Percentiles rank a stretch among this genome's conserved stretches.
These are phyloP conservation scores for Colletotrichum simmondsii DNA, from an alignment of 2,329 filamentous ascomycete genomes.

Conservation along the genomic window DNA sequence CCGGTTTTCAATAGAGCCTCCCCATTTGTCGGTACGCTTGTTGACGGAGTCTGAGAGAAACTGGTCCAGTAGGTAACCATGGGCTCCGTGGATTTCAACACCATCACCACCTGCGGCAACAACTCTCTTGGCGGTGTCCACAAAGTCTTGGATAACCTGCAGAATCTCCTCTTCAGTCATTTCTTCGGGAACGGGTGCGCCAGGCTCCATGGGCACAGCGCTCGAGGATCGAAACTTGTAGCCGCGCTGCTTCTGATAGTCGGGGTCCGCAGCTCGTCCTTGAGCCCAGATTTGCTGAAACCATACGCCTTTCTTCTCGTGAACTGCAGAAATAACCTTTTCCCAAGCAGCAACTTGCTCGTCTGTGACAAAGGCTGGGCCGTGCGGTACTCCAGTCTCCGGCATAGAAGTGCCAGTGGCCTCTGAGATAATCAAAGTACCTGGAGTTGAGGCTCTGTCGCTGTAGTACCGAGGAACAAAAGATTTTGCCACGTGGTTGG, in stretches of 20 bases:
- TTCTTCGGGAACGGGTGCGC: constrained; percentile 57
- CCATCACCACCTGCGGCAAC: constrained; percentile 71
- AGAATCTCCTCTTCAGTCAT: constrained; percentile 72
- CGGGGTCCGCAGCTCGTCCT: constrained; percentile 25
- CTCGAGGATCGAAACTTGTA: constrained; percentile 22
- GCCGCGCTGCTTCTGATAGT: constrained; percentile 21
- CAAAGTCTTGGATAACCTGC: constrained; percentile 66
- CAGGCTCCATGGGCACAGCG: constrained; percentile 8
- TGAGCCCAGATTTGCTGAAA: constrained; percentile 37
- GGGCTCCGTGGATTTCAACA: constrained; percentile 65
- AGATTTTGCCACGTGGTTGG: constrained; percentile 26
- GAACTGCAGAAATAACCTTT: constrained; percentile 40
- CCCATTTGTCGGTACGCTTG: constrained; percentile 60
- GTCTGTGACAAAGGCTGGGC: constrained; percentile 58
- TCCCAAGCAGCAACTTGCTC: constrained; percentile 39
- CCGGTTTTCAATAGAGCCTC: constrained; percentile 60
- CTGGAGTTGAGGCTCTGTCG: constrained; percentile 55
- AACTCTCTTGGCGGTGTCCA: constrained; percentile 58
- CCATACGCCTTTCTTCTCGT: constrained; percentile 42
- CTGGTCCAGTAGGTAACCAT: constrained; percentile 68
- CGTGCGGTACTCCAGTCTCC: constrained; percentile 35
- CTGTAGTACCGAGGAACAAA: constrained; percentile 42
- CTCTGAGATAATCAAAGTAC: constrained; percentile 46
- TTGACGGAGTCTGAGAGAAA: constrained; percentile 57
- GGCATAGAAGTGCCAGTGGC: constrained; percentile 40